A percentile compares a stretch with the other conserved stretches of the same genome.
phyloP scores from a whole-genome alignment of 331 rosid species.

The Telfairia occidentalis region DNA sequence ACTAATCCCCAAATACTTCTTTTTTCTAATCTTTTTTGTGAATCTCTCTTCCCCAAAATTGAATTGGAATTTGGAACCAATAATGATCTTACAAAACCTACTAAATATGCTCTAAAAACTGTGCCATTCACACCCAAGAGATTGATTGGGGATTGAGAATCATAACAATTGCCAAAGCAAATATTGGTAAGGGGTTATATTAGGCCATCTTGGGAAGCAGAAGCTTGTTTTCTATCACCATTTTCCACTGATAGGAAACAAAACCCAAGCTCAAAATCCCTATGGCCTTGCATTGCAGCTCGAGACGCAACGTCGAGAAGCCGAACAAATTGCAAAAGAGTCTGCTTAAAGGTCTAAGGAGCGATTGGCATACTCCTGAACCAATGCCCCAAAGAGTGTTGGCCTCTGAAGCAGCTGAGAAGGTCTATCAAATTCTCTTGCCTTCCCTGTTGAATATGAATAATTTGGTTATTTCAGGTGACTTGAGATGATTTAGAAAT shows the following conservation, averaged over 20 bases:
- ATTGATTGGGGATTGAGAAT: not conserved
- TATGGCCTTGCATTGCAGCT: not conserved
- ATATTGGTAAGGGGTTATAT: not conserved
- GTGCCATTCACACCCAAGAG: not conserved
- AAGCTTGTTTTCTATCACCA: not conserved
- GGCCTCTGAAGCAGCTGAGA: slow-evolving; percentile 51
- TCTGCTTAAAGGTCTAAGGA: slow-evolving; percentile 36
- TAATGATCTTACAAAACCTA: not conserved
- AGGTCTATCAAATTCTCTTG: slow-evolving; percentile 67
- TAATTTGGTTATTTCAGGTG: not conserved
- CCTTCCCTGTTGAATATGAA: slow-evolving; percentile 32
- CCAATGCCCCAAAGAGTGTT: slow-evolving; percentile 64
- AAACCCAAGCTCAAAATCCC: not conserved
- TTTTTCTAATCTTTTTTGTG: not conserved
- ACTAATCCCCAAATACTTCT: not conserved
- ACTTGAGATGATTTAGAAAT: not conserved
- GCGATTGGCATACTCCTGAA: slow-evolving; percentile 84
- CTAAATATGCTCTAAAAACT: not conserved
- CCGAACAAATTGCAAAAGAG: not conserved
- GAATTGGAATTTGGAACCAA: not conserved
- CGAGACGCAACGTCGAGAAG: not conserved
- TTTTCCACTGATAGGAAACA: not conserved
- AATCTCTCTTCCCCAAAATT: not conserved
- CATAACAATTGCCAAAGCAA: not conserved
- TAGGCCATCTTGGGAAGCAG: not conserved